Evolutionary conservation across 1,284 basidiomycete species (phyloP), one percentile per base, ranked within the genome.

Genomic region (Porodaedalea pini): DNA sequence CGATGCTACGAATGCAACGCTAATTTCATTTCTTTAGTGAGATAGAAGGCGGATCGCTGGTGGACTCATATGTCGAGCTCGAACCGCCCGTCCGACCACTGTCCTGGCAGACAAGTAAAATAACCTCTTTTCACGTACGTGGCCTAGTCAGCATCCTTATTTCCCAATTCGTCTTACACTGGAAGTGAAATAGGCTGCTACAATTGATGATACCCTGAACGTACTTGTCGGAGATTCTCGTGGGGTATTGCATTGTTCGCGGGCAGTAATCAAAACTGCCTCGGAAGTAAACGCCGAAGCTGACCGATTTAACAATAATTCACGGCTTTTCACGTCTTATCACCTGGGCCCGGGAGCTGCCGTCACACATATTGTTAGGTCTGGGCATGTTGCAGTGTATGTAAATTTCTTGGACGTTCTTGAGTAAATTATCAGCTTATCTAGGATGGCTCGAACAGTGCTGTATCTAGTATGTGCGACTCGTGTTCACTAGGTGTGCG

Each of bases 291-390:
- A 17, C 34, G 19, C 36, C 29, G 45, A 23, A 19, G 47, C 47
- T 15, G 54, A 56, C 21, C 32, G 32, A 34, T 56, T 56, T 37
- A 56, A 56, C 47, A 17, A 51, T 29, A 56, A 56, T 34, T 48
- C 54, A 23, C 54, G 54, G n/a, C 25, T 56, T 13, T 56, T 56
- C 23, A 56, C 47, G n/a, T 56, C 54, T 21, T 56, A 56, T 25
- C 29, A 56, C 43, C 19, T 50, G 5, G 47, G 45, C 10, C 5
- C 48, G 17, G 45, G 34, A 19, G 25, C 27, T 2, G 17, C 54
- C 23, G 40, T 56, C 10, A 17, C 8, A 25, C 34, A 51, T 11
- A 50, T 56, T 43, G 36, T 21, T 11, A n/a, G 11, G 36, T 56
- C 47, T 31, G 47, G 48, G 8, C 17, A 48, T 6, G 37, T 47